phyloP scores from a whole-genome alignment of 805 yeast species.

The Metschnikowia dekortorum region DNA sequence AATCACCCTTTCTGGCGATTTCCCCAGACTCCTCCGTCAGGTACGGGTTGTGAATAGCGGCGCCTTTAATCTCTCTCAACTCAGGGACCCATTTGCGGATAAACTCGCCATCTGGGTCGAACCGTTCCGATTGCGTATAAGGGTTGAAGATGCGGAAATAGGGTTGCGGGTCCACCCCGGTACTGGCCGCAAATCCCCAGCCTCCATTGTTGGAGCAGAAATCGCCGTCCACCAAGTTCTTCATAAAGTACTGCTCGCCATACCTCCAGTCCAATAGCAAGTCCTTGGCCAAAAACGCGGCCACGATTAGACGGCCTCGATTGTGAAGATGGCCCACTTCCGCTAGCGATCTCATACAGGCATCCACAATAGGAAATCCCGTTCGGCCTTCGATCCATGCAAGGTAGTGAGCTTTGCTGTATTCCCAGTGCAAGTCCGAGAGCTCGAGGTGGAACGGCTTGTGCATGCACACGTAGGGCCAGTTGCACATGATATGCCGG shows the following conservation, averaged over 20 bases:
- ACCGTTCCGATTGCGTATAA: constrained; percentile 44
- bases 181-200: constrained; percentile 52
- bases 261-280: constrained; percentile 51
- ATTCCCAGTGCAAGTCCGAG: constrained; percentile 40
- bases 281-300: constrained; percentile 48
- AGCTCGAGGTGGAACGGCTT: constrained; percentile 45
- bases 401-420: constrained; percentile 36
- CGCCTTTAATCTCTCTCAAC: constrained; percentile 25
- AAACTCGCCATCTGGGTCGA: constrained; percentile 44
- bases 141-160: constrained; percentile 55
- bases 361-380: constrained; percentile 56
- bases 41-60: constrained; percentile 34
- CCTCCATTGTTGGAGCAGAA: constrained; percentile 54
- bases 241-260: constrained; percentile 50
- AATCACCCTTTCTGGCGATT: constrained; percentile 26
- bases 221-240: constrained; percentile 48
- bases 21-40: constrained; percentile 21
- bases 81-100: constrained; percentile 51
- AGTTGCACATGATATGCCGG: constrained; percentile 42
- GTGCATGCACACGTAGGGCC: constrained; percentile 51
- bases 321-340: constrained; percentile 53
- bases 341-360: constrained; percentile 50
- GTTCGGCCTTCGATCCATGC: constrained; percentile 53
- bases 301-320: constrained; percentile 50
- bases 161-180: constrained; percentile 55